phyloP scores from a whole-genome alignment of 2,329 filamentous ascomycete species.

The Calonectria pseudoturangicola region DNA sequence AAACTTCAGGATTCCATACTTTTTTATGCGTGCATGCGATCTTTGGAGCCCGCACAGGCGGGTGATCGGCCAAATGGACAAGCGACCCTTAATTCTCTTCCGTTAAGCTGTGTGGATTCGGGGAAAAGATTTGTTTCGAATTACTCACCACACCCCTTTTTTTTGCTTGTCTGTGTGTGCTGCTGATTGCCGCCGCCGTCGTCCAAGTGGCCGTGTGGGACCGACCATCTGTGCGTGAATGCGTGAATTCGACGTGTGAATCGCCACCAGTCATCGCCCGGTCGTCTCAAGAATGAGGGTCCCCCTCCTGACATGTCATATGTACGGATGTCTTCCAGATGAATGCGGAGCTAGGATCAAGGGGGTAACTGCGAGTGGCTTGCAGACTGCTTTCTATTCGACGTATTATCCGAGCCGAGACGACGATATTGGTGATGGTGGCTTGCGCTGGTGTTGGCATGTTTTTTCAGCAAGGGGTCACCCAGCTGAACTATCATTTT shows the following conservation, averaged over 20 bases:
- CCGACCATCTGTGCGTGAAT: slow-evolving; percentile 22
- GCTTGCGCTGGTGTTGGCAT: slow-evolving; percentile 7
- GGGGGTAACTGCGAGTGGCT: slow-evolving; percentile 5
- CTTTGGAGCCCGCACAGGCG: slow-evolving; percentile 29
- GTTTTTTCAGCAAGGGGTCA: slow-evolving; percentile 12
- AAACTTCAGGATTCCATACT: slow-evolving; percentile 27
- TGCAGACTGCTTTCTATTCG: background rate
- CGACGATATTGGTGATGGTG: background rate
- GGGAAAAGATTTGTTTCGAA: background rate
- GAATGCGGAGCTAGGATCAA: slow-evolving; percentile 17
- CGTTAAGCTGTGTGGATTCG: slow-evolving; percentile 1
- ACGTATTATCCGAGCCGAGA: slow-evolving; percentile 2
- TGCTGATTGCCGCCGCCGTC: no score
- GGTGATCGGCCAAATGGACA: slow-evolving; percentile 37
- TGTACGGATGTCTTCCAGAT: slow-evolving; percentile 18
- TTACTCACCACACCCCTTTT: slow-evolving; percentile 1
- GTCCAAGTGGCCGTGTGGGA: slow-evolving; percentile 13
- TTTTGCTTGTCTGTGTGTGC: background rate
- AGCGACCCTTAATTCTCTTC: background rate
- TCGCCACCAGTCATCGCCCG: slow-evolving; percentile 19
- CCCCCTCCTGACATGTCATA: slow-evolving; percentile 24
- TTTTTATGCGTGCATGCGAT: slow-evolving; percentile 37
- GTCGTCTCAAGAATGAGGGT: slow-evolving; percentile 23
- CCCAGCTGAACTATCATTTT: background rate
- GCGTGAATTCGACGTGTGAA: slow-evolving; percentile 22